Base-by-base conservation (phyloP, 2,329 filamentous ascomycete species). In the Calonectria pseudoturangicola region DNA sequence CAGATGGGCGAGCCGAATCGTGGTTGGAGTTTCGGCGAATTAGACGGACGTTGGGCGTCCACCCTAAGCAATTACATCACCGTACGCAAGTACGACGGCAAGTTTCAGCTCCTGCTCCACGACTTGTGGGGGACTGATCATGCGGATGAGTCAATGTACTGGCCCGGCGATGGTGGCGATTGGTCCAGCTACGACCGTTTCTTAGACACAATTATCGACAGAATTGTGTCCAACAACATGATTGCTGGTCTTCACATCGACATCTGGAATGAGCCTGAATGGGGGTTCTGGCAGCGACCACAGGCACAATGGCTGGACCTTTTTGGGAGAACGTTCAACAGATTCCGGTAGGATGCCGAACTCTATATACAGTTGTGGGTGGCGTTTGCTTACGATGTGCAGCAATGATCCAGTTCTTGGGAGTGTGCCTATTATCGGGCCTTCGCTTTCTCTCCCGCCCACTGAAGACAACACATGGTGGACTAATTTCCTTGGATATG, bases 251-350 rank as follows among this genome's bases (percentile, higher is more conserved):
- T 63, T 28, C 58, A 63, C 16, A 63, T 63, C 18, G 58, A 63
- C 18, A 63, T 63, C 18, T 63, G 58, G 58, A 63, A 63, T 45
- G 58, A 63, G 27, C 39, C 58, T 4, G 58, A 63, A 18, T 63
- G 58, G 58, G 58, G 58, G 3, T 63, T 63, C 25, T 63, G 58
- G 58, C 25, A 47, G 15, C 39, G 58, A 30, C 45, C 58, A 25
- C 41, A 63, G 27, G 8, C 25, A n/a, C 58, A 30, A 18, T 63
- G 41, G n/a, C 58, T 63, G 8, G 58, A 63, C 36, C 41, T 63
- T 28, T 63, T 63, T 13, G 58, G 58, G 16, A 45, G 41, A 63
- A 63, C 58, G 7, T 63, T 47, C 7, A 47, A 47, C 10, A 47
- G 58, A 30, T 63, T 63, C 16, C 13, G 41, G 58, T 63, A 30